phyloP scores from a whole-genome alignment of 306 rosid species.

The Aeschynomene evenia region DNA sequence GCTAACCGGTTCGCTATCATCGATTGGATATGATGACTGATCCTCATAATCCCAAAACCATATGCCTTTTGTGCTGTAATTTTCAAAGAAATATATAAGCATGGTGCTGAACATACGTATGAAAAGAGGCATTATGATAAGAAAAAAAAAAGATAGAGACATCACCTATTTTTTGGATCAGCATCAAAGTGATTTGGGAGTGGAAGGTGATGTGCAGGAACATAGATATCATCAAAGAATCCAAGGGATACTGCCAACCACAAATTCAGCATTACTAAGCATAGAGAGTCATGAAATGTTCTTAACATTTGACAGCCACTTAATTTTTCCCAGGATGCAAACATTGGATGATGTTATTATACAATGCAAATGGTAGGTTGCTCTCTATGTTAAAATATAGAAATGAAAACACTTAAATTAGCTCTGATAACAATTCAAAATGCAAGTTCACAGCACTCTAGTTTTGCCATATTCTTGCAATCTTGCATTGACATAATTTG shows the following conservation, averaged over 20 bases:
- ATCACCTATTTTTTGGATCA: constrained; percentile 51
- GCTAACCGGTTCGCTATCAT: constrained; percentile 55
- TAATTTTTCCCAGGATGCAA: constrained; percentile 16
- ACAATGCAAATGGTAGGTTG: not conserved
- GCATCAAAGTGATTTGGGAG: constrained; percentile 45
- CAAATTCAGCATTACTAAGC: constrained; percentile 29
- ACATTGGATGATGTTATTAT: constrained; percentile 9
- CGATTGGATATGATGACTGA: constrained; percentile 36
- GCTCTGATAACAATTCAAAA: constrained; percentile 6
- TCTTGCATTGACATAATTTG: not conserved
- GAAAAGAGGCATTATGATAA: not conserved
- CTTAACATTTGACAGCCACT: not conserved
- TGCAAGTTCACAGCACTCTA: not conserved
- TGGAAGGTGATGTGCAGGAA: constrained; percentile 62
- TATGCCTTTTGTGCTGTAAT: constrained; percentile 48
- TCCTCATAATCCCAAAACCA: constrained; percentile 67
- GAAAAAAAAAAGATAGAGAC: not conserved
- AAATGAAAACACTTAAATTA: not conserved
- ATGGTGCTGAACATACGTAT: constrained; percentile 2
- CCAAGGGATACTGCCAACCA: constrained; percentile 73
- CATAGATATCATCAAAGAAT: constrained; percentile 77
- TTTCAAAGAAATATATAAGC: not conserved
- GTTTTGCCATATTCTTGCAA: not conserved
- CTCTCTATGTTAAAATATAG: not conserved
- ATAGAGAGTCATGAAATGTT: not conserved